phyloP scores from a whole-genome alignment of 768 basidiomycete genomes.

The Candolleomyces efflorescens region DNA sequence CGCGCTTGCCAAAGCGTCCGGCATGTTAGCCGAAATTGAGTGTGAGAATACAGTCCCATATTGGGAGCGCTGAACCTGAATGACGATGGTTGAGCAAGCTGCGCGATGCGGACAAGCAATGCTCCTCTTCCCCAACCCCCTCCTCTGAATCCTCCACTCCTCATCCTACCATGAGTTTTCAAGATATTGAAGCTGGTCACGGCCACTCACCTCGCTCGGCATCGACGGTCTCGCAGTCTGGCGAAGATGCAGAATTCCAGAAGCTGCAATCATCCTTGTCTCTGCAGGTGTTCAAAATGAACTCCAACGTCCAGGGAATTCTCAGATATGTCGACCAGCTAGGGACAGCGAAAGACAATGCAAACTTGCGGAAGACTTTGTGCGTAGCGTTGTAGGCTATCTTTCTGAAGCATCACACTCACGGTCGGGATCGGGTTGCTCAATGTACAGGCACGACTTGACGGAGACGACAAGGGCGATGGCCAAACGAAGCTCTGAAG shows the following conservation, averaged over 20 bases:
- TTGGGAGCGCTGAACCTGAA: not conserved
- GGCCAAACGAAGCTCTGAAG: slow-evolving; percentile 91
- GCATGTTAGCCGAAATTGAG: not conserved
- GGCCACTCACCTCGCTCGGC: slow-evolving; percentile 31
- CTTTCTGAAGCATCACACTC: not conserved
- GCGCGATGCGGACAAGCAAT: not conserved
- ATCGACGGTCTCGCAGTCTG: slow-evolving; percentile 36
- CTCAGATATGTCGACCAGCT: slow-evolving; percentile 95
- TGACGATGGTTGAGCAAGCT: not conserved
- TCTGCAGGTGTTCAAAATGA: slow-evolving; percentile 98
- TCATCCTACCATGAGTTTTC: slow-evolving; percentile 43
- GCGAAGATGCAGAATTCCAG: slow-evolving; percentile 71
- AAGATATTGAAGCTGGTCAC: slow-evolving; percentile 50
- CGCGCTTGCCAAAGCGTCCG: too few species aligned
- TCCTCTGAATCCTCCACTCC: not conserved
- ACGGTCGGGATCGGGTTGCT: slow-evolving; percentile 1
- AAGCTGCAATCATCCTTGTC: slow-evolving; percentile 76
- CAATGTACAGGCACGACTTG: slow-evolving; percentile 70
- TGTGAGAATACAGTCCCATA: not conserved
- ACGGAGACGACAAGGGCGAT: slow-evolving; percentile 93
- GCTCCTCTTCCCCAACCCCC: not conserved
- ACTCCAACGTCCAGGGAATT: slow-evolving; percentile 94
- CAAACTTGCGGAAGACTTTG: slow-evolving; percentile 78
- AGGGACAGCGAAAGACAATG: slow-evolving; percentile 79
- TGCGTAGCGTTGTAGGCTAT: slow-evolving; percentile 36